phyloP scores from a whole-genome alignment of 1,284 basidiomycete species.

The Ceratobasidium sp. region DNA sequence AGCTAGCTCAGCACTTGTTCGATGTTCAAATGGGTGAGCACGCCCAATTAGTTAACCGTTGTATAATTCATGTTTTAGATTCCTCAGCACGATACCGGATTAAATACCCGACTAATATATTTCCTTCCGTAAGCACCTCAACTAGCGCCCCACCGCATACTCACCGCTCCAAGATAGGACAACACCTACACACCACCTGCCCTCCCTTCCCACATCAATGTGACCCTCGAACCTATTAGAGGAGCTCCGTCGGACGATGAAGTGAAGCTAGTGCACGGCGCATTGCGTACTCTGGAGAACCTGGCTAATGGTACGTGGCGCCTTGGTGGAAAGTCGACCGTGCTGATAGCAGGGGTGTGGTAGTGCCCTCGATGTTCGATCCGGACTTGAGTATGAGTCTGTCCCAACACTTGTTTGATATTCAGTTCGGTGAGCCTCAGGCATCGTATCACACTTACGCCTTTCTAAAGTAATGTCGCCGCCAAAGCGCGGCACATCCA shows the following conservation, averaged over 20 bases:
- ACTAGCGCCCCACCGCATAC: not conserved
- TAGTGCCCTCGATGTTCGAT: slow-evolving; percentile 4
- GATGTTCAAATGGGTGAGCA: slow-evolving; percentile 26
- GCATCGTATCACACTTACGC: too few species aligned
- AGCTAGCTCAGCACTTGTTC: slow-evolving; percentile 19
- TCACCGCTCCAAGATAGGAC: not conserved
- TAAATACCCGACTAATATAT: not conserved
- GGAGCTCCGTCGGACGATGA: slow-evolving; percentile 30
- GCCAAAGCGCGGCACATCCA: not conserved
- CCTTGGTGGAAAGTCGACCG: too few species aligned
- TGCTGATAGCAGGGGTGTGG: not conserved
- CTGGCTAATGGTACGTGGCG: slow-evolving; percentile 9
- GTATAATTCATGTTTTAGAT: not conserved
- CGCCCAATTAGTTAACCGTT: not conserved
- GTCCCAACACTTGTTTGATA: slow-evolving; percentile 13
- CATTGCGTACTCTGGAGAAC: slow-evolving; percentile 7
- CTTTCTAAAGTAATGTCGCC: too few species aligned
- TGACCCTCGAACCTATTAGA: slow-evolving; percentile 4
- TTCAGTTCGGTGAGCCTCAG: not conserved
- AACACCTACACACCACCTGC: slow-evolving; percentile 8
- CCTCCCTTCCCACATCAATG: slow-evolving; percentile 8
- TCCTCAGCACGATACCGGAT: not conserved
- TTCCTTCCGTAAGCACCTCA: not conserved
- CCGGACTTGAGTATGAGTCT: not conserved
- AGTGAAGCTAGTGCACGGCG: slow-evolving; percentile 9